Evolutionary conservation across 371 early-diverging fungal species (phyloP).

Genomic region (Funneliformis caledonium): DNA sequence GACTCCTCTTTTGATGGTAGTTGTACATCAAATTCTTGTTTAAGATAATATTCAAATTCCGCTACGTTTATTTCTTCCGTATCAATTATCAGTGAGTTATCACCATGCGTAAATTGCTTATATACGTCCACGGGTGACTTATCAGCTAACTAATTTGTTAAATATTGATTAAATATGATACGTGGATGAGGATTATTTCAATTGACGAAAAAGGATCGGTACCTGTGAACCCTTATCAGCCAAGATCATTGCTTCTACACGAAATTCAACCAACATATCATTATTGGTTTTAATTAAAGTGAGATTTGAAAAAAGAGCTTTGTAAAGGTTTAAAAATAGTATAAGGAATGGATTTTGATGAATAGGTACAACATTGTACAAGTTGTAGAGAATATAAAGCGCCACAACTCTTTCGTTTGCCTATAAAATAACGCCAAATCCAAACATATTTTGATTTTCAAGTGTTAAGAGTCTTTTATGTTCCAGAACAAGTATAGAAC

Average conservation of each 20-base stretch:
- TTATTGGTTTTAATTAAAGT: constrained; percentile 9
- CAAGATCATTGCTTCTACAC: constrained; percentile 28
- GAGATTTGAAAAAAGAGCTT: constrained; percentile 30
- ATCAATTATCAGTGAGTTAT: neutral
- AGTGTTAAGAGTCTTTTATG: neutral
- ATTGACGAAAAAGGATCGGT: neutral
- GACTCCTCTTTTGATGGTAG: constrained; percentile 7
- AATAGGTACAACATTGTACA: constrained; percentile 35
- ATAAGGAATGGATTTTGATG: constrained; percentile 36
- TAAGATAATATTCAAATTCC: constrained; percentile 27
- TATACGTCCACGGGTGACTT: constrained; percentile 25
- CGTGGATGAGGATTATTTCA: no score
- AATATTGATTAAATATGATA: neutral
- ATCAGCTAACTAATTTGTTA: constrained; percentile 23
- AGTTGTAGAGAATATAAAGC: constrained; percentile 33
- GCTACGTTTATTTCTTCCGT: constrained; percentile 31
- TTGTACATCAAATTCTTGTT: constrained; percentile 31
- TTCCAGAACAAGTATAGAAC: neutral
- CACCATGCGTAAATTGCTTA: neutral
- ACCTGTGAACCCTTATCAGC: constrained; percentile 33
- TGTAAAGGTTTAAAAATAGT: constrained; percentile 33
- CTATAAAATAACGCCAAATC: neutral
- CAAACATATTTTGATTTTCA: neutral
- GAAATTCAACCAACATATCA: constrained; percentile 37
- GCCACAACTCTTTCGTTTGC: constrained; percentile 33